phyloP scores from a whole-genome alignment of 108 stramenopile species.

The Stephanodiscus minutulus region DNA sequence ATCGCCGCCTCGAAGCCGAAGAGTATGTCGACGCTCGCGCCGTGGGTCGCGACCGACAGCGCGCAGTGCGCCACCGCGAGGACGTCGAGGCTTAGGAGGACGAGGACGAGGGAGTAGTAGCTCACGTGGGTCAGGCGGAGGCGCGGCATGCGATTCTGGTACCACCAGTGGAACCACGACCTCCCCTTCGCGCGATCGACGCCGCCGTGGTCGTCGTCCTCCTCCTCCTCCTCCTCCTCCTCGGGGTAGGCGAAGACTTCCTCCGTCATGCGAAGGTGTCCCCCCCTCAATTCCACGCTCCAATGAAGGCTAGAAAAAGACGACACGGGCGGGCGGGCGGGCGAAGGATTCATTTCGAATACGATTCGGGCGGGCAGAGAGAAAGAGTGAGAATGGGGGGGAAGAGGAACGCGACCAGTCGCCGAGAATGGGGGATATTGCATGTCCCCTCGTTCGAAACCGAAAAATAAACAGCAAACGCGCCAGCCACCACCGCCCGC shows the following conservation, averaged over 20 bases:
- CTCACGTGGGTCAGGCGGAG: conserved; percentile 54
- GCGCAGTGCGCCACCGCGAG: conserved; percentile 66
- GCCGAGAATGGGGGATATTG: neutral
- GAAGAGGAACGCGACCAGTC: no score
- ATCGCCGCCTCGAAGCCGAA: conserved; percentile 96
- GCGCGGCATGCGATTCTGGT: conserved; percentile 36
- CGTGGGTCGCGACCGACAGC: conserved; percentile 58
- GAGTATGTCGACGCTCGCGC: conserved; percentile 85
- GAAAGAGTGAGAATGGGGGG: neutral
- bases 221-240: conserved; percentile 17
- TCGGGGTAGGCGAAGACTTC: conserved; percentile 58
- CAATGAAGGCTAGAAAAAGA: conserved; percentile 90
- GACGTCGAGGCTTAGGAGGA: conserved; percentile 66
- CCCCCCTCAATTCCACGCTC: conserved; percentile 89
- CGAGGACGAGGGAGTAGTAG: conserved; percentile 56
- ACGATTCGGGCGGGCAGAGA: no score
- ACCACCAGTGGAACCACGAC: conserved; percentile 14
- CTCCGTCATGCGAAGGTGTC: conserved; percentile 91
- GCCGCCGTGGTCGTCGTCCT: conserved; percentile 8
- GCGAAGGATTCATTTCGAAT: neutral
- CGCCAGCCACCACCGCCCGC: no score
- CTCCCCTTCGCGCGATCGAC: conserved; percentile 19
- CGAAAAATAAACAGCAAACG: neutral
- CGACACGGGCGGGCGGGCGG: no score
- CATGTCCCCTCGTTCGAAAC: neutral